Base-by-base conservation (phyloP, 306 rosid species). In the Prunus dulcis region DNA sequence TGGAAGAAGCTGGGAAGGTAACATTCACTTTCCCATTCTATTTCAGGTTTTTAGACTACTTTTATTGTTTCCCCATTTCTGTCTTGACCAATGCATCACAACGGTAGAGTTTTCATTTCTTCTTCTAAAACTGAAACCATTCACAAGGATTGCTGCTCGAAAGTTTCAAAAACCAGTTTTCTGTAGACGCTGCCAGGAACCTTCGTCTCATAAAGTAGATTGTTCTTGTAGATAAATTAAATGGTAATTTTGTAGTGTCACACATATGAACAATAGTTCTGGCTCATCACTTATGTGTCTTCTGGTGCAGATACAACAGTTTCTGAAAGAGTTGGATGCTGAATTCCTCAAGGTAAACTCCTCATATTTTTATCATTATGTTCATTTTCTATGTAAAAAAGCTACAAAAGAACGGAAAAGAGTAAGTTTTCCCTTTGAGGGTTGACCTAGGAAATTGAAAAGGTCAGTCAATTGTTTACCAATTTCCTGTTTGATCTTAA, bases 321-420 rank as follows among this genome's bases (percentile, higher is more conserved):
- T 92, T 80, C 74, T 95, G 87, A 92, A 88, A 75, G 90, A 87
- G 74, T 71, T 95, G 81, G 97, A 84, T 50, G 99, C 97, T 53
- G 96, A 92, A 80, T 95, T 95, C 89, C 73, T 92, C 52, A 82
- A 90, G 97, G 97, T 95, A 88, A 77, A 47, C 43, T 73, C 51
- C 49, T 73, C 64, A 53, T 23, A 82, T 58, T 46, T 8, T 23
- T 71, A 22, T 61, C 51, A 53, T 75, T 65, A 70, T 72, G 53
- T 27, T 63, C 64, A 61, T 60, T 56, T 76, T 71, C 47, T 38
- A 22, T 51, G 34, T 22, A 7, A 45, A 32, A 46, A 22, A n/a
- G 6, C 46, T 71, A 64, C 23, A 46, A 11, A 17, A 50, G 46
- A 50, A 55, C 52, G 27, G 20, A 45, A 41, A 50, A 50, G 32